Conservation (phyloP, 2,329 filamentous ascomycete genomes). For the Aureobasidium sp. region DNA sequence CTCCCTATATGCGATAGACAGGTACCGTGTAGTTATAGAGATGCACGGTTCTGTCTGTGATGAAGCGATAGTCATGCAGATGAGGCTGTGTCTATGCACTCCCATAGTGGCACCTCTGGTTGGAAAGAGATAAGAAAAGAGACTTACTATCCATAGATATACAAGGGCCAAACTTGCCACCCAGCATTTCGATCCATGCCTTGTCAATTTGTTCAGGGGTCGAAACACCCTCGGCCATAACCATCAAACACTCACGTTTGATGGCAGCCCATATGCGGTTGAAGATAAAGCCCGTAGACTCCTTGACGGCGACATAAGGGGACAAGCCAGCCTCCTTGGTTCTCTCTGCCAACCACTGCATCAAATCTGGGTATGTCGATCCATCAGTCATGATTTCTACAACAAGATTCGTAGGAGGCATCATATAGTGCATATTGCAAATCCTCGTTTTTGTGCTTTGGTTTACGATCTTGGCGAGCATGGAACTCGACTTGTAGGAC, state of each 20-base stretch:
- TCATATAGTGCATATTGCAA: slow-evolving; percentile 48
- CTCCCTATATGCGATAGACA: no score
- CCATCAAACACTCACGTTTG: slow-evolving; percentile 45
- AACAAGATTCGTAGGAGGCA: slow-evolving; percentile 36
- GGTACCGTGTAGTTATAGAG: no score
- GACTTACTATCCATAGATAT: slow-evolving; percentile 37
- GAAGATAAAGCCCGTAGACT: slow-evolving; percentile 50
- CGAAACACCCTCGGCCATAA: slow-evolving; percentile 45
- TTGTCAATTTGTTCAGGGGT: slow-evolving; percentile 43
- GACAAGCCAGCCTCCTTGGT: slow-evolving; percentile 35
- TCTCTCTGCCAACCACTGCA: slow-evolving; percentile 40
- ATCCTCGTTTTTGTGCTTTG: slow-evolving; percentile 34
- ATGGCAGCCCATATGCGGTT: slow-evolving; percentile 53
- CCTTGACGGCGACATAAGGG: slow-evolving; percentile 39
- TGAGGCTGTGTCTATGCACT: no score
- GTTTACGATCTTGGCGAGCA: slow-evolving; percentile 38
- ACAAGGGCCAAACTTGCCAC: slow-evolving; percentile 27
- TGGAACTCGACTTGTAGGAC: slow-evolving; percentile 45
- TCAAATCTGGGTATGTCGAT: slow-evolving; percentile 35
- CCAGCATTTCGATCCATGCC: slow-evolving; percentile 39
- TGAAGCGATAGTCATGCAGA: no score
- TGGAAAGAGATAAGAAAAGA: not conserved
- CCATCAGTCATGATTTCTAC: slow-evolving; percentile 51
- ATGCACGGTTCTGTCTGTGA: no score
- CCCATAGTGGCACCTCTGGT: no score